Evolutionary conservation across 192 early-diverging fungal species (phyloP).

Genomic region (Entomortierella lignicola): DNA sequence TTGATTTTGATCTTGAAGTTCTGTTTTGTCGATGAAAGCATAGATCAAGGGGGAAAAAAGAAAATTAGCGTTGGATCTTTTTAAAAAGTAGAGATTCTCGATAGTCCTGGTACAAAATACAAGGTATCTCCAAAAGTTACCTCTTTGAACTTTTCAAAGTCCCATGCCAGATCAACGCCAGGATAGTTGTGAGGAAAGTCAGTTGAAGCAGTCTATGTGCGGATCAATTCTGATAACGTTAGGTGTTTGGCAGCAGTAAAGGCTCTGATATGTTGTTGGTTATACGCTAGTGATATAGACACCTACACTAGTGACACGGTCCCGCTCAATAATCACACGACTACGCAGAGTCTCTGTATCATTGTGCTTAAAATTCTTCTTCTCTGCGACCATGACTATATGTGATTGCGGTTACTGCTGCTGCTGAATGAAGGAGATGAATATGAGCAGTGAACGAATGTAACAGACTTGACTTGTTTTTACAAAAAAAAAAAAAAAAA

Average conservation of each 20-base stretch:
- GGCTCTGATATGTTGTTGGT: not conserved
- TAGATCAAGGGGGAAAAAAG: not conserved
- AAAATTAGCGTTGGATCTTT: no score
- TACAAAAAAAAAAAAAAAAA: conserved; percentile 12
- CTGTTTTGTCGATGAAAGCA: conserved; percentile 48
- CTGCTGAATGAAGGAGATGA: not conserved
- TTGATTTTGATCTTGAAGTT: conserved; percentile 81
- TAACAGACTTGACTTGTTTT: not conserved
- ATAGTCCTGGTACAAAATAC: no score
- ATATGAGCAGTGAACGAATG: not conserved
- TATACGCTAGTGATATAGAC: not conserved
- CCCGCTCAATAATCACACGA: conserved; percentile 74
- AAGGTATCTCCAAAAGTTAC: conserved; percentile 44
- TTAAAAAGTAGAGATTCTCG: no score
- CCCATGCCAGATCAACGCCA: conserved; percentile 68
- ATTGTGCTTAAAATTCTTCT: conserved; percentile 48
- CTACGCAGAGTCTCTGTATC: conserved; percentile 61
- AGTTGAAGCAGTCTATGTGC: conserved; percentile 76
- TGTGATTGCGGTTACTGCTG: not conserved
- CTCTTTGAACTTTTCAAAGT: conserved; percentile 77
- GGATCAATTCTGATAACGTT: conserved; percentile 1
- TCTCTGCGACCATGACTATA: conserved; percentile 40
- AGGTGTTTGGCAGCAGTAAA: not conserved
- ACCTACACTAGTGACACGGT: conserved; percentile 75
- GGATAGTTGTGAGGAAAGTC: conserved; percentile 83